Percentiles rank a stretch among this genome's conserved stretches.
Conservation (phyloP, 768 basidiomycete genomes). For the Lenzites betulinus region DNA sequence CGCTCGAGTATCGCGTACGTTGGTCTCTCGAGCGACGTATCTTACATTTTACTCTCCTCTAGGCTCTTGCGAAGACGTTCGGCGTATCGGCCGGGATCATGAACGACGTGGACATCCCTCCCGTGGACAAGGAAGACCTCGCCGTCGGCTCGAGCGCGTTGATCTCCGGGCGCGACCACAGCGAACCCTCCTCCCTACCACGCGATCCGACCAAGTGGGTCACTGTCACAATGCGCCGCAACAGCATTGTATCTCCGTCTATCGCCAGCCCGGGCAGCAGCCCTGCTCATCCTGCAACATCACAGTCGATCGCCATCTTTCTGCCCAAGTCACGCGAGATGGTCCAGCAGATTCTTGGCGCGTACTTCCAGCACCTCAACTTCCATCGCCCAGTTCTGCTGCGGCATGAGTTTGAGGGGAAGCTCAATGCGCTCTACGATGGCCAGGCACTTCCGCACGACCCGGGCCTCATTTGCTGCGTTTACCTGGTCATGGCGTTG, state of each 20-base stretch:
- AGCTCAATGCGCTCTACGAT: conserved; percentile 67
- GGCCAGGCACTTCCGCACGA: conserved; percentile 56
- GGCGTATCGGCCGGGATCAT: conserved; percentile 76
- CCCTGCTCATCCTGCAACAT: conserved; percentile 17
- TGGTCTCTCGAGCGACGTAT: neutral
- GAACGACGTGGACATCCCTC: conserved; percentile 57
- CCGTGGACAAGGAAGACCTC: conserved; percentile 68
- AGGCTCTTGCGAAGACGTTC: conserved; percentile 77
- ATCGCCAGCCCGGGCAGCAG: conserved; percentile 11
- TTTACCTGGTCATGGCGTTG: conserved; percentile 77
- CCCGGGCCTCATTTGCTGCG: conserved; percentile 76
- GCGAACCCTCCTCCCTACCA: conserved; percentile 52
- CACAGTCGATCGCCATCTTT: conserved; percentile 55
- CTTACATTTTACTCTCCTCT: neutral
- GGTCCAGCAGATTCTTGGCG: conserved; percentile 60
- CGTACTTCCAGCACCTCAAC: conserved; percentile 79
- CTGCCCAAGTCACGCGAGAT: conserved; percentile 76
- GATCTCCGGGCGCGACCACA: conserved; percentile 67
- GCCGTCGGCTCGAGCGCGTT: conserved; percentile 76
- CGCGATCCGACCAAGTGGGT: conserved; percentile 67
- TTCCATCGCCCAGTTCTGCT: conserved; percentile 77
- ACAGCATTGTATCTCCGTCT: conserved; percentile 35
- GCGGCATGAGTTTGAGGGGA: conserved; percentile 66
- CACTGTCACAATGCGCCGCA: conserved; percentile 48
- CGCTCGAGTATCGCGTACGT: neutral